phyloP scores from a whole-genome alignment of 345 rosid species.

The Heritiera littoralis region DNA sequence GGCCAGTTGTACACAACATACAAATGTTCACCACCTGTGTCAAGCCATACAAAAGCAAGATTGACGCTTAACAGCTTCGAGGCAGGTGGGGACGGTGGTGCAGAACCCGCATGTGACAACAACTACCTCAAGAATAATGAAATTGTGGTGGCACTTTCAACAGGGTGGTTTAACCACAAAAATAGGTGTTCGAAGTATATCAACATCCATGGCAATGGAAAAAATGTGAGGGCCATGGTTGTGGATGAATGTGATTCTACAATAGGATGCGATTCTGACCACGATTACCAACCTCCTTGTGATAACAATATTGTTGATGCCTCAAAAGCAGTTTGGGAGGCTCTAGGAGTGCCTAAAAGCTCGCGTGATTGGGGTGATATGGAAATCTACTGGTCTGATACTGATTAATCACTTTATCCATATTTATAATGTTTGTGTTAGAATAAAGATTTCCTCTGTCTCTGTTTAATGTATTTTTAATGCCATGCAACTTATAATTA shows the following conservation, averaged over 20 bases:
- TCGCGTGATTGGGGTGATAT: not conserved
- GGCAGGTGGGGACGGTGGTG: not conserved
- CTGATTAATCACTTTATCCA: not conserved
- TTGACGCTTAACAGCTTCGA: constrained; percentile 6
- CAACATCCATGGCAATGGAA: no score
- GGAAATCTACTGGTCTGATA: constrained; percentile 5
- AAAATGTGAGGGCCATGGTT: no score
- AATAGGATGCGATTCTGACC: no score
- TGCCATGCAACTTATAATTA: no score
- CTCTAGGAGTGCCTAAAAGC: not conserved
- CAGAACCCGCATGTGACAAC: not conserved
- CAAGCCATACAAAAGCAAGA: not conserved
- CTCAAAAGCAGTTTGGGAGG: no score
- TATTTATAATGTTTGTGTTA: not conserved
- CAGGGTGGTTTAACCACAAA: no score
- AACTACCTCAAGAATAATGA: not conserved
- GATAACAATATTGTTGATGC: no score
- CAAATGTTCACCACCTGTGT: not conserved
- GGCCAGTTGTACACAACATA: not conserved
- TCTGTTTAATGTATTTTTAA: not conserved
- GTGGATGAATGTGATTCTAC: no score
- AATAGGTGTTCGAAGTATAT: no score
- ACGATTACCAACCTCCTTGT: no score
- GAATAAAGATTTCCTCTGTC: not conserved
- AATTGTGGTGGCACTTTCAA: not conserved